Conservation (phyloP, 352 stramenopile species). For the Blastocystis sp. region DNA sequence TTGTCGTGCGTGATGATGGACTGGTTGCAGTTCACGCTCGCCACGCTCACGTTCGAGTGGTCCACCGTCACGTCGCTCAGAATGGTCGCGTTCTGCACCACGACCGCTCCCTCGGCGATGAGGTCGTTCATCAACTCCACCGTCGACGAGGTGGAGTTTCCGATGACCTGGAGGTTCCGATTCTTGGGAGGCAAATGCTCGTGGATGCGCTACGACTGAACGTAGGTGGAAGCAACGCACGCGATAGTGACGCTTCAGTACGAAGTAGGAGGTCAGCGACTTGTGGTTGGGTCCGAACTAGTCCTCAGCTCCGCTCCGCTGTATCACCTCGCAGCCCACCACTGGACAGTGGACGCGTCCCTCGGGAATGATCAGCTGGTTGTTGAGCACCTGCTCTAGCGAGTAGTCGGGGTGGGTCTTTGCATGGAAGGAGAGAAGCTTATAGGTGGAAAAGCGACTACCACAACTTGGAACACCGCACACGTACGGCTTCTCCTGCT, state of each 20-base stretch:
- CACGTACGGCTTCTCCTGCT: constrained; percentile 47
- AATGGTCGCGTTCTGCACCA: constrained; percentile 41
- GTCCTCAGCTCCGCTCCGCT: background rate
- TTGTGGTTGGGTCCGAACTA: constrained; percentile 45
- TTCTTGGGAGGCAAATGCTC: background rate
- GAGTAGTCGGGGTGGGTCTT: background rate
- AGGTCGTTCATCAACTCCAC: constrained; percentile 34
- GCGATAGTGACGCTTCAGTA: constrained; percentile 35
- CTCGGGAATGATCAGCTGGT: constrained; percentile 26
- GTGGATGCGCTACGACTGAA: background rate
- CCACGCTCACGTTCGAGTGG: constrained; percentile 33
- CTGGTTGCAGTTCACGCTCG: background rate
- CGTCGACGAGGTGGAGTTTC: background rate
- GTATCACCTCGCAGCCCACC: constrained; percentile 15
- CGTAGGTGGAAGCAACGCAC: background rate
- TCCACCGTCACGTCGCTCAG: constrained; percentile 34
- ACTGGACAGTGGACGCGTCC: constrained; percentile 49
- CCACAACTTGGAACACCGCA: constrained; percentile 6
- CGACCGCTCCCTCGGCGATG: constrained; percentile 3
- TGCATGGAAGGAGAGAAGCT: constrained; percentile 19
- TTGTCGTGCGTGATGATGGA: constrained; percentile 20
- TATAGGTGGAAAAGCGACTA: constrained; percentile 45
- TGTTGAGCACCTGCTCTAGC: constrained; percentile 1
- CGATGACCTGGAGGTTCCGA: background rate
- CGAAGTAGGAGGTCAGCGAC: constrained; percentile 34